These are phyloP conservation scores for Adansonia rubrostipa DNA, from an alignment of 441 rosid species.

Conservation along the genomic window DNA sequence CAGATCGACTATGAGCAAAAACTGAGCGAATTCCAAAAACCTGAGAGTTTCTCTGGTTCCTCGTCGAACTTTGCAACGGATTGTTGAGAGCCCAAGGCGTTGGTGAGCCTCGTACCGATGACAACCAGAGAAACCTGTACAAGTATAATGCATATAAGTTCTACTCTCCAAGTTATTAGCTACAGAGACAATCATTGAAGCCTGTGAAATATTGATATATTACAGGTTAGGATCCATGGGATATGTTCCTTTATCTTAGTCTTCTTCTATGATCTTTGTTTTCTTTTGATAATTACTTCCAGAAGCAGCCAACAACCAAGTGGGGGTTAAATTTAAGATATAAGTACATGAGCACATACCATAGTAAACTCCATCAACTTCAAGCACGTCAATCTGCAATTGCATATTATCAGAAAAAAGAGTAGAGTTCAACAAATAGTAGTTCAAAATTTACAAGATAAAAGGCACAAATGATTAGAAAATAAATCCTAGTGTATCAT, in stretches of 20 bases:
- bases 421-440: neutral
- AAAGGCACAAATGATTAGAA: neutral
- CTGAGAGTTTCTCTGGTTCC: conserved; percentile 87
- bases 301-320: neutral
- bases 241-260: neutral
- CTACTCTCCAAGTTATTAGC: neutral
- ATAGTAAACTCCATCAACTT: conserved; percentile 86
- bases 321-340: neutral
- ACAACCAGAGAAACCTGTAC: conserved; percentile 86
- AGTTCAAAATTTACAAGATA: neutral
- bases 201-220: neutral
- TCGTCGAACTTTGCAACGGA: conserved; percentile 83
- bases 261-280: neutral
- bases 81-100: conserved; percentile 75
- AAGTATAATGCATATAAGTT: neutral
- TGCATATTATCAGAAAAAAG: neutral
- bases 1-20: neutral
- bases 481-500: neutral
- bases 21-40: conserved; percentile 35
- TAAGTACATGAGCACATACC: conserved; percentile 44
- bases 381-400: conserved; percentile 89
- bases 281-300: neutral
- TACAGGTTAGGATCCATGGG: neutral
- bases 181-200: neutral
- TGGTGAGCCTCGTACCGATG: conserved; percentile 91